phyloP scores from a whole-genome alignment of 2,329 filamentous ascomycete species.

The Ophiostoma novo-ulmi region DNA sequence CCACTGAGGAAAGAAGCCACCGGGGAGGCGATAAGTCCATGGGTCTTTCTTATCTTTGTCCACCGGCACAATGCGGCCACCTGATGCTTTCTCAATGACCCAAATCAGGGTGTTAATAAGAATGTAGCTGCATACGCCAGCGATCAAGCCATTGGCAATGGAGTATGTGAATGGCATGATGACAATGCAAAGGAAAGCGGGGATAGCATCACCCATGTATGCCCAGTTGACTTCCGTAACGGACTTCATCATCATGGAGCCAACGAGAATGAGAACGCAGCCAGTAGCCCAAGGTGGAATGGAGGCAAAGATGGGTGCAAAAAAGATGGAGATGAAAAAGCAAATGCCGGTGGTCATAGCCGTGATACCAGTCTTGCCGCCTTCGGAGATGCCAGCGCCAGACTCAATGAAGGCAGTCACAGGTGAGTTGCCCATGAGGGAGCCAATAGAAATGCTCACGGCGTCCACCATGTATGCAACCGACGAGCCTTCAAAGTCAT shows the following conservation, averaged over 20 bases:
- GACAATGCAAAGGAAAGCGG: slow-evolving; percentile 68
- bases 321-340: slow-evolving; percentile 68
- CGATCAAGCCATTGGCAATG: slow-evolving; percentile 71
- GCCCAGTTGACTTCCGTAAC: slow-evolving; percentile 71
- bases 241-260: slow-evolving; percentile 72
- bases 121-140: slow-evolving; percentile 52
- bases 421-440: slow-evolving; percentile 63
- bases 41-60: slow-evolving; percentile 53
- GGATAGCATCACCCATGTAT: slow-evolving; percentile 71
- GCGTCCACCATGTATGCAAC: slow-evolving; percentile 72
- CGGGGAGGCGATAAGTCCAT: slow-evolving; percentile 49
- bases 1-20: slow-evolving; percentile 43
- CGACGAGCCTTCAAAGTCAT: slow-evolving; percentile 80
- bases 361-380: slow-evolving; percentile 67
- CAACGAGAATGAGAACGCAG: slow-evolving; percentile 66
- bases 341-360: slow-evolving; percentile 64
- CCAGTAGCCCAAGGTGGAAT: slow-evolving; percentile 76
- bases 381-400: slow-evolving; percentile 69
- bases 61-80: slow-evolving; percentile 42
- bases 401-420: slow-evolving; percentile 72
- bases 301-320: slow-evolving; percentile 70
- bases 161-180: slow-evolving; percentile 76
- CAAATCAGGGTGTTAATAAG: slow-evolving; percentile 47
- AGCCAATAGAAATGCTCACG: slow-evolving; percentile 64
- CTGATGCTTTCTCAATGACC: slow-evolving; percentile 41